Evolutionary conservation across 2,329 filamentous ascomycete genomes (phyloP), one percentile per base, ranked within the genome.

Genomic region (Clonostachys rhizophaga): DNA sequence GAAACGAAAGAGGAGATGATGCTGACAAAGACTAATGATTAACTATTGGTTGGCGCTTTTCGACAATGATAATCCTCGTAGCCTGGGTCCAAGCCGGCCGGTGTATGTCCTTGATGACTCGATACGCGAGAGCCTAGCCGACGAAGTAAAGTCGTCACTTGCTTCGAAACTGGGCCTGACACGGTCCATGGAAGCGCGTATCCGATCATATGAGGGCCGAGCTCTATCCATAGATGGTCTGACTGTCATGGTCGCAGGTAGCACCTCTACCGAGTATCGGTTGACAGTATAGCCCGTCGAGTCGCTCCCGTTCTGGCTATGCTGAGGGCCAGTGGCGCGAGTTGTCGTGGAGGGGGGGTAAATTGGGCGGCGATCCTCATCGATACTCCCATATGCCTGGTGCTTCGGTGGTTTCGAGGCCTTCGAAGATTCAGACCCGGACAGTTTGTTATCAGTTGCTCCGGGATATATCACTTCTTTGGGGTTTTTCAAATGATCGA

Each of bases 281-380:
- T 82, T 80, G 44, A 77, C 72, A 18, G 90, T 95, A 65, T 91
- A 95, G 58, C 95, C 91, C 44, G 94, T 96, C 51, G 90, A 92
- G 66, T 96, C 91, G 68, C 91, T 96, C 50, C 91, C 90, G 57
- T 92, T 95, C 62, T 95, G 89, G 58, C 89, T 94, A 44, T 86
- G 85, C 54, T 91, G 74, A 53, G 83, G 92, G 18, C 66, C 65
- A 34, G 87, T 92, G 41, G 82, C 83, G 42, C 82, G 79, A 14
- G 89, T 92, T 43, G 89, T 87, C 57, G 92, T 84, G 46, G 91
- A 95, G 13, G 92, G 91, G 44, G 92, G 89, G 67, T 97, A 97
- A 58, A 97, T 95, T 34, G 91, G 91, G 54, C 91, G 83, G 64
- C 89, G 79, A 61, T 96, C 92, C 67, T 97, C 91, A 60, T 94